Conservation (phyloP, 83 land plant genomes). For the Isoetes engelmannii region DNA sequence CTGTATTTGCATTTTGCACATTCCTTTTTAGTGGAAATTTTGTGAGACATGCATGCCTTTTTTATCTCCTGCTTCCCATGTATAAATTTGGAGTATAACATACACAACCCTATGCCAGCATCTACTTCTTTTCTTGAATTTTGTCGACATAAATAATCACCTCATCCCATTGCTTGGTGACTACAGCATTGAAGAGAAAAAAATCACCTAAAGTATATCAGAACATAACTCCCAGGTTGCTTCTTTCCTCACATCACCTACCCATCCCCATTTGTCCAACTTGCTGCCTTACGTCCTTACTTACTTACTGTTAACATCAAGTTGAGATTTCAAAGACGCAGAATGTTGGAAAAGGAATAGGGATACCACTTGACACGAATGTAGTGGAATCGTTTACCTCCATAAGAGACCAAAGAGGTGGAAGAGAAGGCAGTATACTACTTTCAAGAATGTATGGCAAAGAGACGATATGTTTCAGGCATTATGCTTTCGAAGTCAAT, state of each 20-base stretch:
- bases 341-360: conserved; percentile 11
- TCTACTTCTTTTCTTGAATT: too few species aligned
- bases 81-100: too few species aligned
- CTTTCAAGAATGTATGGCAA: conserved; percentile 35
- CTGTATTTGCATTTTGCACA: conserved; percentile 57
- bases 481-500: conserved; percentile 57
- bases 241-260: conserved; percentile 98
- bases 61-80: too few species aligned
- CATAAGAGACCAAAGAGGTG: conserved; percentile 78
- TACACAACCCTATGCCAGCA: background rate
- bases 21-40: too few species aligned
- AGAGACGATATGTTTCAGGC: background rate
- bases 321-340: conserved; percentile 48
- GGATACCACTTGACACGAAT: conserved; percentile 16
- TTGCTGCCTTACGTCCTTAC: conserved; percentile 14
- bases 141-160: too few species aligned
- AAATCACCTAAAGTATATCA: conserved; percentile 2
- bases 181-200: background rate
- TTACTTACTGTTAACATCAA: conserved; percentile 17
- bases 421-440: conserved; percentile 50
- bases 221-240: conserved; percentile 81
- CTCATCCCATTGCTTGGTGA: too few species aligned
- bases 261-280: conserved; percentile 71
- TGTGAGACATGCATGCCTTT: too few species aligned
- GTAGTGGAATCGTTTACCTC: conserved; percentile 32